phyloP scores from a whole-genome alignment of 805 yeast species.

The Pichia occidentalis region DNA sequence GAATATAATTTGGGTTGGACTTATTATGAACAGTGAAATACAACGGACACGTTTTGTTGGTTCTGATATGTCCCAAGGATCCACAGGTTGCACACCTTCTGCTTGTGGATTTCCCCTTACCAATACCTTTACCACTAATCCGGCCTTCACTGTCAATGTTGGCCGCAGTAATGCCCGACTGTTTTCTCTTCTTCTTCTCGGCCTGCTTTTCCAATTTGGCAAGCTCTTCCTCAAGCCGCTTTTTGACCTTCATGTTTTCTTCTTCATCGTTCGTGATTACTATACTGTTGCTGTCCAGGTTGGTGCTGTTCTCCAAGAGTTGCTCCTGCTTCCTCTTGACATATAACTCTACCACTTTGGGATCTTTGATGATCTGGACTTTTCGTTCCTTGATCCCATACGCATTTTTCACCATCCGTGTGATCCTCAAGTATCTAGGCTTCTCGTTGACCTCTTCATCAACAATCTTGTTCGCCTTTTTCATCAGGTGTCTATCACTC shows the following conservation, averaged over 20 bases:
- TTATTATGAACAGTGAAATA: slow-evolving; percentile 43
- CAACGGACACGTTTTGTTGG: slow-evolving; percentile 88
- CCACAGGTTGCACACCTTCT: slow-evolving; percentile 95
- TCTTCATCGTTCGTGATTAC: slow-evolving; percentile 79
- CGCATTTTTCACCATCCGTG: slow-evolving; percentile 73
- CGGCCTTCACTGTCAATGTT: slow-evolving; percentile 33
- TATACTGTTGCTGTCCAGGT: slow-evolving; percentile 52
- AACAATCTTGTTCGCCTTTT: slow-evolving; percentile 29
- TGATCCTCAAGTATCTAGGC: slow-evolving; percentile 46
- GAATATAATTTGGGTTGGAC: slow-evolving; percentile 31
- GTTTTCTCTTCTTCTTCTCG: slow-evolving; percentile 38
- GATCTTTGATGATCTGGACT: slow-evolving; percentile 74
- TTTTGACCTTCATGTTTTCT: slow-evolving; percentile 68
- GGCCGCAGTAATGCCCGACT: slow-evolving; percentile 28
- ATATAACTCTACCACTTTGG: slow-evolving; percentile 81
- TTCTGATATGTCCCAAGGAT: slow-evolving; percentile 88
- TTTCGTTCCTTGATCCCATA: slow-evolving; percentile 82
- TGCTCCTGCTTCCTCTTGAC: slow-evolving; percentile 45
- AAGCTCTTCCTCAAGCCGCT: slow-evolving; percentile 72
- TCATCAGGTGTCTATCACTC: slow-evolving; percentile 32
- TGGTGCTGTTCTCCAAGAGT: slow-evolving; percentile 41
- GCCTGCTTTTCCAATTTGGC: slow-evolving; percentile 76
- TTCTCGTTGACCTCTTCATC: slow-evolving; percentile 27
- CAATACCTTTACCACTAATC: slow-evolving; percentile 60
- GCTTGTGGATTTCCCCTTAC: slow-evolving; percentile 65